phyloP scores from a whole-genome alignment of 257 asterid species.

The Pogostemon cablin region DNA sequence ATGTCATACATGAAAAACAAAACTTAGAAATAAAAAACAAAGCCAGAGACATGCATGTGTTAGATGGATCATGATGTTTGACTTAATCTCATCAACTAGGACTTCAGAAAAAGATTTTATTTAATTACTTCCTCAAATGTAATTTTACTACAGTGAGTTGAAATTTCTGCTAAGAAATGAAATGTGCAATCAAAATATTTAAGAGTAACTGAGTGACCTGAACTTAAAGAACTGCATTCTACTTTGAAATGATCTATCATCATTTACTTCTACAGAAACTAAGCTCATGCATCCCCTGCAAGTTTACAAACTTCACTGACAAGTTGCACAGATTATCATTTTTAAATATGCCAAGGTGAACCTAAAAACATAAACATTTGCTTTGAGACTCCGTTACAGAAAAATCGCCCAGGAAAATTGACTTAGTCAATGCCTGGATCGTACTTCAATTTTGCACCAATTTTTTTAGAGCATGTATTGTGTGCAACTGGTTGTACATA shows the following conservation, averaged over 20 bases:
- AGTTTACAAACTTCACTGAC: not conserved
- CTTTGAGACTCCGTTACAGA: not conserved
- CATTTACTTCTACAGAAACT: constrained; percentile 3
- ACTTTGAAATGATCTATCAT: not conserved
- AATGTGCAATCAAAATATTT: not conserved
- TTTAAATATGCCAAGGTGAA: not conserved
- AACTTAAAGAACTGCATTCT: not conserved
- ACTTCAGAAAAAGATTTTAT: constrained; percentile 4
- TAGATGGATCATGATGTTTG: not conserved
- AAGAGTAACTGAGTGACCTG: constrained; percentile 1
- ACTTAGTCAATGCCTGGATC: not conserved
- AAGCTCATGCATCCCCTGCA: not conserved
- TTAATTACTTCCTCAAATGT: not conserved
- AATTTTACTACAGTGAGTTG: constrained; percentile 9
- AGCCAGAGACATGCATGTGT: too few species aligned
- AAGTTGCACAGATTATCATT: not conserved
- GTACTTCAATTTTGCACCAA: not conserved
- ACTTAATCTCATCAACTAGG: constrained; percentile 8
- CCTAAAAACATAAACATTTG: not conserved
- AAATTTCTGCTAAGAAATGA: not conserved
- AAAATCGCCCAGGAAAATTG: not conserved
- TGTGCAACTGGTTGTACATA: not conserved
- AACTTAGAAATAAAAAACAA: not conserved
- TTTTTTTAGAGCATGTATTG: not conserved
- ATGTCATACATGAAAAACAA: not conserved